Evolutionary conservation across 805 yeast genomes (phyloP), one percentile per base, ranked within the genome.

Genomic region (Kazachstania taianensis): DNA sequence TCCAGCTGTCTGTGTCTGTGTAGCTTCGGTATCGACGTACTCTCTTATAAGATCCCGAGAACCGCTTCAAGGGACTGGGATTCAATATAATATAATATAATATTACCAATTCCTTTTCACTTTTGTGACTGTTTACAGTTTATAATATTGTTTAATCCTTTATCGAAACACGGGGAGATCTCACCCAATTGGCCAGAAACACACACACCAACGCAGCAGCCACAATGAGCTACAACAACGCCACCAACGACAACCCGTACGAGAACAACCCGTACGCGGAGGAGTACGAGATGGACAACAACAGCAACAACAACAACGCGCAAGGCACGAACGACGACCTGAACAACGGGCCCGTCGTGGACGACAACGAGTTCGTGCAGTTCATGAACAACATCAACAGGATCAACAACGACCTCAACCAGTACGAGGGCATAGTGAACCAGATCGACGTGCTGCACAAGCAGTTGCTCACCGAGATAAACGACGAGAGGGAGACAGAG

Each of bases 361-460:
- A 35, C 19, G 54, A 46, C 23, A 50, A 41, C 18, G 80, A 74
- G 47, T 73, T 75, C 54, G 73, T 75, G 37, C 67, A 65, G 35
- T 83, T 81, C 55, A 82, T 81, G 73, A 68, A 71, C 43, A 75
- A 74, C 49, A 74, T 81, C 41, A 78, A 78, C 52, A 68, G 67
- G 43, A 73, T 84, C 57, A 79, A 81, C 62, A 70, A 69, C 42
- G 75, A 75, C 48, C 69, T 84, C 44, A 78, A 73, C 43, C 78
- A 77, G 57, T 84, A 81, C 59, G 75, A 77, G 53, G 73, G 71
- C 51, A 63, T 80, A 43, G 73, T 84, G 43, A 76, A 76, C 47
- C 67, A 79, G 48, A 73, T 83, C 41, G 81, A 81, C 56, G 67
- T 70, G 39, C 69, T 78, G 49, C 94, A 84, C 63, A 69, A 70